Percentiles rank a stretch among this genome's conserved stretches.
Evolutionary conservation across 2,329 filamentous ascomycete species (phyloP).

Genomic region (Peltaster fructicola): DNA sequence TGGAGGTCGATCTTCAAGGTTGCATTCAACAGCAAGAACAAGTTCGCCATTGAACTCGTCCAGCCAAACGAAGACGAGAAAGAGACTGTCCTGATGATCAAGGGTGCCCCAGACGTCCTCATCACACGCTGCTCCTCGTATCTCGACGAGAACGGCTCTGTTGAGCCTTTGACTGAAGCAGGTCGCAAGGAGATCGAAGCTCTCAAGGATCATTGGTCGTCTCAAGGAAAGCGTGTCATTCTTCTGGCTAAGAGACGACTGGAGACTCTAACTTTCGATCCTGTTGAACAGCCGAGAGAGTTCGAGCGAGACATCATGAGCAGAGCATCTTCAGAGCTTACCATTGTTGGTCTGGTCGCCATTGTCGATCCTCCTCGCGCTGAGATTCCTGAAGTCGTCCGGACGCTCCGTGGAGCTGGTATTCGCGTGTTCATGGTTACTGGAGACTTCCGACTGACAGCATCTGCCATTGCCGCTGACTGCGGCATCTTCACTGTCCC

Average conservation of each 20-base stretch:
- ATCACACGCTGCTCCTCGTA: slow-evolving; percentile 44
- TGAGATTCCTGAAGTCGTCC: slow-evolving; percentile 40
- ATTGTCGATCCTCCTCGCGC: slow-evolving; percentile 43
- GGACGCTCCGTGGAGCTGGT: slow-evolving; percentile 49
- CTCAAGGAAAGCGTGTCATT: slow-evolving; percentile 50
- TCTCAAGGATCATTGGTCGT: slow-evolving; percentile 51
- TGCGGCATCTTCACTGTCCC: slow-evolving; percentile 50
- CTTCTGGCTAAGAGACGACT: slow-evolving; percentile 39
- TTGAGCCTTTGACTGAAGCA: slow-evolving; percentile 33
- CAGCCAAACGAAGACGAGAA: slow-evolving; percentile 6
- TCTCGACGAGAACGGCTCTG: slow-evolving; percentile 37
- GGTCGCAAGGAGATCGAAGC: slow-evolving; percentile 36
- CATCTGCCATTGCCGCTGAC: slow-evolving; percentile 52
- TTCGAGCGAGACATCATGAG: slow-evolving; percentile 39
- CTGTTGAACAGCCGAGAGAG: slow-evolving; percentile 32
- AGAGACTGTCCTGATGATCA: slow-evolving; percentile 47
- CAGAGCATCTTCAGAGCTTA: slow-evolving; percentile 31
- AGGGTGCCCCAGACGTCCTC: slow-evolving; percentile 61
- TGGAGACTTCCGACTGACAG: slow-evolving; percentile 60
- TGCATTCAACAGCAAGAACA: slow-evolving; percentile 65
- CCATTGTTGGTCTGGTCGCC: slow-evolving; percentile 38
- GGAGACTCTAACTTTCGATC: slow-evolving; percentile 38
- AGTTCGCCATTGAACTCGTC: slow-evolving; percentile 56
- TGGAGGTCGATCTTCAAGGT: slow-evolving; percentile 53
- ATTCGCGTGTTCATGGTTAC: slow-evolving; percentile 73